A percentile compares a stretch with the other conserved stretches of the same genome.
These are phyloP conservation scores for Hanseniaspora meyeri DNA, from an alignment of 805 yeast genomes.

Conservation along the genomic window DNA sequence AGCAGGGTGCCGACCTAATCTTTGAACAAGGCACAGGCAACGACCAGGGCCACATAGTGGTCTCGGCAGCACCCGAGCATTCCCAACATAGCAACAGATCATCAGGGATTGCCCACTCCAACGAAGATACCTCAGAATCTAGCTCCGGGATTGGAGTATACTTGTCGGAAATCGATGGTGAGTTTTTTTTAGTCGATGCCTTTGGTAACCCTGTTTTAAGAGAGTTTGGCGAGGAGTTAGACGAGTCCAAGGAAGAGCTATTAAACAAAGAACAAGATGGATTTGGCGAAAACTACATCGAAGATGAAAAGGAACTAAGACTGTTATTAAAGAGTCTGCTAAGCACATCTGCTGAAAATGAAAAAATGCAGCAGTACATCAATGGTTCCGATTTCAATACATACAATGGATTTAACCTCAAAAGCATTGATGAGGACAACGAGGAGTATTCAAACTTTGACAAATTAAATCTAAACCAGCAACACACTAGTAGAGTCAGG, in stretches of 20 bases:
- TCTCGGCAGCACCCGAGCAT: neutral
- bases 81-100: neutral
- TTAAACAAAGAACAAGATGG: neutral
- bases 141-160: slow-evolving; percentile 13
- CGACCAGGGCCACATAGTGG: slow-evolving; percentile 10
- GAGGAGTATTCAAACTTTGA: neutral
- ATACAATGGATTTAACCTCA: neutral
- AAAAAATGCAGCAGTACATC: slow-evolving; percentile 2
- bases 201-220: slow-evolving; percentile 15
- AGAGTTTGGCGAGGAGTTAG: slow-evolving; percentile 15
- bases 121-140: neutral
- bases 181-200: slow-evolving; percentile 16
- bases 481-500: slow-evolving; percentile 6
- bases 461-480: slow-evolving; percentile 7
- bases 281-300: slow-evolving; percentile 4
- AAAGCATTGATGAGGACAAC: neutral
- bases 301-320: slow-evolving; percentile 11
- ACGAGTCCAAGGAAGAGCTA: neutral
- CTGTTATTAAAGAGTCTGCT: neutral
- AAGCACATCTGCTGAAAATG: slow-evolving; percentile 7
- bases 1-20: slow-evolving; percentile 2
- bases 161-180: slow-evolving; percentile 11
- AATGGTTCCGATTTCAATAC: neutral
- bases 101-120: neutral
- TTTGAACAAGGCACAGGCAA: slow-evolving; percentile 5